Base-by-base conservation (phyloP, 108 stramenopile genomes). In the Aurantiochytrium sp. region DNA sequence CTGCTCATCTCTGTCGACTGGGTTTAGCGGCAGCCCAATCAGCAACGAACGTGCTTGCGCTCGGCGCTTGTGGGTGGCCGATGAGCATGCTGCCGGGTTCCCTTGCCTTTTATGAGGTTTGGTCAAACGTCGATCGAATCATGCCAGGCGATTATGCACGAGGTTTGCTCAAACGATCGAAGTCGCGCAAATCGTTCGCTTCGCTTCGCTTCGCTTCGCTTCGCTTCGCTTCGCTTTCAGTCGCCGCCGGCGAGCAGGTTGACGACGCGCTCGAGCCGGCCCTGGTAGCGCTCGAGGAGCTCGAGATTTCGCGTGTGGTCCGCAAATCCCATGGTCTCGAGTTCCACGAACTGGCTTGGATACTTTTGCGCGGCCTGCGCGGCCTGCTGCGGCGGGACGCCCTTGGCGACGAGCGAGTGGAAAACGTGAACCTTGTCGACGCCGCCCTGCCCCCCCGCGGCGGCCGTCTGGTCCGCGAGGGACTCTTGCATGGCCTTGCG, bases 231-330 rank as follows among this genome's bases (percentile, higher is more conserved):
- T 50, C 10, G 50, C 50, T 50, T 50, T 81, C 24, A 81, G 45
- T 81, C 73, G 17, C 42, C 73, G n/a, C 73, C 73, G 2, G 73
- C 73, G n/a, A 81, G 45, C 6, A 81, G 39, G 30, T 81, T 81
- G n/a, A 81, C 73, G 27, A 81, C 73, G 42, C 73, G 39, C 45
- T 81, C 73, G 42, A 81, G 73, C 10, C 73, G 73, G 24, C 73
- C 73, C 24, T 81, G 73, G 32, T 81, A 81, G 39, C 45, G 39
- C 36, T 81, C 73, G 10, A 81, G 39, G 42, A 81, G 73, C 45
- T 41, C 73, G 39, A 81, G n/a, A 30, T 48, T 81, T 6, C 45
- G 39, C 10, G 45, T 17, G 24, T 81, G 73, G 19, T 81, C 73
- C 12, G 12, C 45, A 48, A 81, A 81, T 30, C 73, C 73, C 73